A percentile compares a stretch with the other conserved stretches of the same genome.
Conservation (phyloP, 176 grass and related monocot species). For the Aegilops tauschii region DNA sequence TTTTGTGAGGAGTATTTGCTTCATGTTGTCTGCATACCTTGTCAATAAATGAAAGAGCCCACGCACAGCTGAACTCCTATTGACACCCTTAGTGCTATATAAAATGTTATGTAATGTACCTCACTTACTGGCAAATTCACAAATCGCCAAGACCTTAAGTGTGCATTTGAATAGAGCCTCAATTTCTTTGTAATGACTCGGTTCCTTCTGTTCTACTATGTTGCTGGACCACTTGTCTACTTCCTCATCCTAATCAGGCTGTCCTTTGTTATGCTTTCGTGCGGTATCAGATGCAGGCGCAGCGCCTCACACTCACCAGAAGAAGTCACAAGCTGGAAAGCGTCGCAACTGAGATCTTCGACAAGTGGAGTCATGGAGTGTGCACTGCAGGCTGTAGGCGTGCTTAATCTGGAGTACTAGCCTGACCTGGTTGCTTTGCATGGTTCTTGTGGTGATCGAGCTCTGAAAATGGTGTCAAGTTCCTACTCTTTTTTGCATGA, state of each 20-base stretch:
- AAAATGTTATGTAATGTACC: too few species aligned
- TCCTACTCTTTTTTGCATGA: neutral
- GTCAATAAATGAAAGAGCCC: neutral
- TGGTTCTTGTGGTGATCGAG: neutral
- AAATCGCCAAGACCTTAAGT: neutral
- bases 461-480: neutral
- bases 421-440: neutral
- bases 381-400: neutral
- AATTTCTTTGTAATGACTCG: neutral
- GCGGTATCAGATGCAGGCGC: neutral
- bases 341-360: neutral
- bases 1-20: neutral
- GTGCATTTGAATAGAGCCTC: neutral
- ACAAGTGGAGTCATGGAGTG: neutral
- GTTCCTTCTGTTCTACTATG: neutral
- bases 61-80: neutral
- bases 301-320: neutral
- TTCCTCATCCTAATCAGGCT: neutral
- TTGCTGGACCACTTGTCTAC: neutral
- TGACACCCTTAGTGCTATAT: neutral
- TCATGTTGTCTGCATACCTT: neutral
- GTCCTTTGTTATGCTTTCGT: neutral
- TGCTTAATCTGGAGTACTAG: neutral
- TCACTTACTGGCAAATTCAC: neutral
- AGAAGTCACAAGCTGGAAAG: neutral